Conservation (phyloP, 2,329 filamentous ascomycete genomes). For the Alternaria tenuissima region DNA sequence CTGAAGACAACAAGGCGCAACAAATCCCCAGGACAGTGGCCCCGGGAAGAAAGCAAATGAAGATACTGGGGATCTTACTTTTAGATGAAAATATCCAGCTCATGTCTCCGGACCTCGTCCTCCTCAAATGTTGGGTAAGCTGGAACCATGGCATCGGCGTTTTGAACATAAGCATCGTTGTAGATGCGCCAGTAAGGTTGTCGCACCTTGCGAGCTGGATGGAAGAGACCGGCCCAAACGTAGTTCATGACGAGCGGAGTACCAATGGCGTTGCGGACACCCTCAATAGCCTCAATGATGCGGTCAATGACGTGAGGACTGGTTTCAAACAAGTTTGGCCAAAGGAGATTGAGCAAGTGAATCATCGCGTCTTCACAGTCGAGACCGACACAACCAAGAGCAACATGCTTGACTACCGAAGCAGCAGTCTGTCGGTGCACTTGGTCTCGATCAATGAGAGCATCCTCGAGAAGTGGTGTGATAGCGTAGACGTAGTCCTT, state of each 20-base stretch:
- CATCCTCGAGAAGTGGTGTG: slow-evolving; percentile 93
- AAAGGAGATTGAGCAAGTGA: slow-evolving; percentile 93
- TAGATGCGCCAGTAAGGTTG: slow-evolving; percentile 96
- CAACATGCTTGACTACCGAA: slow-evolving; percentile 96
- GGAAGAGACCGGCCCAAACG: slow-evolving; percentile 96
- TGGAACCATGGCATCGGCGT: slow-evolving; percentile 92
- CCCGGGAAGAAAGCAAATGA: not conserved
- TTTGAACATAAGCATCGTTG: slow-evolving; percentile 95
- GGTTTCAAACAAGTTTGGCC: slow-evolving; percentile 97
- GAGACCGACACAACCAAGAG: slow-evolving; percentile 93
- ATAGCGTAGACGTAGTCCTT: slow-evolving; percentile 99
- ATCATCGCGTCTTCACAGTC: slow-evolving; percentile 99
- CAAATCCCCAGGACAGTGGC: slow-evolving; percentile 3
- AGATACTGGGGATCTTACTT: slow-evolving; percentile 15
- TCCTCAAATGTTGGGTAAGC: slow-evolving; percentile 91
- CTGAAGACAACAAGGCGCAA: slow-evolving; percentile 9
- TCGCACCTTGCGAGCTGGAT: slow-evolving; percentile 93
- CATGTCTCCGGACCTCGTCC: slow-evolving; percentile 78
- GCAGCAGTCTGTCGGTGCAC: slow-evolving; percentile 97
- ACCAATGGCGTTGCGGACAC: slow-evolving; percentile 90
- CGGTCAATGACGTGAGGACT: slow-evolving; percentile 98
- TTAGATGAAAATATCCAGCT: slow-evolving; percentile 84
- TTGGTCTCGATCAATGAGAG: slow-evolving; percentile 96
- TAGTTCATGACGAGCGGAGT: slow-evolving; percentile 96
- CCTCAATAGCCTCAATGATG: slow-evolving; percentile 96